These are phyloP conservation scores for Theileria orientalis DNA, from an alignment of 169 alveolate genomes.

Conservation along the genomic window DNA sequence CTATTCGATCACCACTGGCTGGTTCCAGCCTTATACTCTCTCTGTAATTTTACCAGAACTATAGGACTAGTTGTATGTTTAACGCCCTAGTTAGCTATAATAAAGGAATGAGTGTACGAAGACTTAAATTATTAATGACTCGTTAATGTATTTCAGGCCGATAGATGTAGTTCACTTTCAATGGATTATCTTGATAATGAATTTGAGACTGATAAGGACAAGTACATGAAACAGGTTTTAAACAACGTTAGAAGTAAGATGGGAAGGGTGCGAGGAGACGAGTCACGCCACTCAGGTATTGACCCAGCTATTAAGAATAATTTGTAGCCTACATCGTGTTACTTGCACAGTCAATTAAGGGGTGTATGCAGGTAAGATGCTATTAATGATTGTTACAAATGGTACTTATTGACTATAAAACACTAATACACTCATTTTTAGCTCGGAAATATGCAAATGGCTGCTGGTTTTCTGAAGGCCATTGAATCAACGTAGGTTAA, in stretches of 20 bases:
- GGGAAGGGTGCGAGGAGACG: slow-evolving; percentile 84
- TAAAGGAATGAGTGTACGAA: neutral
- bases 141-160: slow-evolving; percentile 24
- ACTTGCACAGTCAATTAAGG: slow-evolving; percentile 79
- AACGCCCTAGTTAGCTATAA: neutral
- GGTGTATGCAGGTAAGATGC: slow-evolving; percentile 76
- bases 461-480: slow-evolving; percentile 81
- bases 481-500: slow-evolving; percentile 74
- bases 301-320: neutral
- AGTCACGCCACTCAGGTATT: slow-evolving; percentile 73
- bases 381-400: no score
- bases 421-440: neutral
- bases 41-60: slow-evolving; percentile 42
- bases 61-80: slow-evolving; percentile 40
- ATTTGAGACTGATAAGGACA: slow-evolving; percentile 74
- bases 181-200: slow-evolving; percentile 68
- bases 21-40: slow-evolving; percentile 53
- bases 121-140: neutral
- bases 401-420: neutral
- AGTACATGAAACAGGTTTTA: slow-evolving; percentile 73
- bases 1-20: slow-evolving; percentile 56
- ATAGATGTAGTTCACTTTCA: slow-evolving; percentile 29
- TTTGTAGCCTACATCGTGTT: slow-evolving; percentile 73
- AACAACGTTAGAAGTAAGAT: slow-evolving; percentile 78
- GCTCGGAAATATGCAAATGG: slow-evolving; percentile 88